These are phyloP conservation scores for Xylaria sp. DNA, from an alignment of 2,329 filamentous ascomycete genomes.

Conservation along the genomic window DNA sequence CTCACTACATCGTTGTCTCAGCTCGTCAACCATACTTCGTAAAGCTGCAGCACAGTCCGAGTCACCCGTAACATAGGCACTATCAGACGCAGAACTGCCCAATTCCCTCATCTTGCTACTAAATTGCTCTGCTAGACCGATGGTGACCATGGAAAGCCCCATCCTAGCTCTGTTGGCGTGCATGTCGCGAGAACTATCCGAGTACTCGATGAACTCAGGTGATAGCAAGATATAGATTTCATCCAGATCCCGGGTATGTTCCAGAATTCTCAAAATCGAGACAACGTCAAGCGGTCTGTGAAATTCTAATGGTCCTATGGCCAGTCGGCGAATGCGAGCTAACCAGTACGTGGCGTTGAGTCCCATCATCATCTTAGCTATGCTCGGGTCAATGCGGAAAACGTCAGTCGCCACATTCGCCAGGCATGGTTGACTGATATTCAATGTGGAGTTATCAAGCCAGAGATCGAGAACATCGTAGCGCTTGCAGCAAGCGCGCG, in stretches of 20 bases:
- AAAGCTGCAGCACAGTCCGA: conserved; percentile 13
- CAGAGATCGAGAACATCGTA: conserved; percentile 33
- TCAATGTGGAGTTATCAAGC: conserved; percentile 33
- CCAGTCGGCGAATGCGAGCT: conserved; percentile 29
- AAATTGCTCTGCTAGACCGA: conserved; percentile 7
- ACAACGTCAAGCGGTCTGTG: conserved; percentile 3
- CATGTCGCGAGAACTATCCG: not conserved
- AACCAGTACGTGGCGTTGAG: conserved; percentile 24
- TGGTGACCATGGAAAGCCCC: conserved; percentile 6
- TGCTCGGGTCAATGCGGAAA: conserved; percentile 31
- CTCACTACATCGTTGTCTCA: conserved; percentile 19
- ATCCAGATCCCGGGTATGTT: conserved; percentile 26
- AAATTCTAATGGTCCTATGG: conserved; percentile 30
- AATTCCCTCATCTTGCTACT: conserved; percentile 17
- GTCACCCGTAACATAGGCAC: conserved; percentile 10
- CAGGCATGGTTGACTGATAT: conserved; percentile 32
- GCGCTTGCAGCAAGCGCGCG: conserved; percentile 15
- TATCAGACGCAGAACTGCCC: conserved; percentile 8
- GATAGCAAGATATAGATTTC: conserved; percentile 35
- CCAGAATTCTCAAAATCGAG: conserved; percentile 26
- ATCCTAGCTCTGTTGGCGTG: not conserved
- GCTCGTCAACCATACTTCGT: conserved; percentile 24
- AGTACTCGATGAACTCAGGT: conserved; percentile 9
- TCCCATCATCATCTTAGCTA: conserved; percentile 30
- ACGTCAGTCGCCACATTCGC: conserved; percentile 29